phyloP scores from a whole-genome alignment of 2,329 filamentous ascomycete species.

The Aureobasidium sp. region DNA sequence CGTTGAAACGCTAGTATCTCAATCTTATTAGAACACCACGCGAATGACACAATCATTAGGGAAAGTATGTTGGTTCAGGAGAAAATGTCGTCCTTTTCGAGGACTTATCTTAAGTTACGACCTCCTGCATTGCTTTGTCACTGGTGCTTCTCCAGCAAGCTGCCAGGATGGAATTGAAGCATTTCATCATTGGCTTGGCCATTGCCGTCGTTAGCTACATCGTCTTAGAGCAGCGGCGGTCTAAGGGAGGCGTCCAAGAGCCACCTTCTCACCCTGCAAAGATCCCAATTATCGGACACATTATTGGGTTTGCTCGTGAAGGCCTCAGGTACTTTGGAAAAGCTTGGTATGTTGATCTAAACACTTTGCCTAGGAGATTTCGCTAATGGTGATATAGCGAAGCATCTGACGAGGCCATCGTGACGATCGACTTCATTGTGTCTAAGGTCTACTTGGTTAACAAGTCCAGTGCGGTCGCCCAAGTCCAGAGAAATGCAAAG shows the following conservation, averaged over 20 bases:
- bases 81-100: neutral
- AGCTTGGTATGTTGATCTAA: neutral
- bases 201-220: slow-evolving; percentile 5
- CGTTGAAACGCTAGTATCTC: neutral
- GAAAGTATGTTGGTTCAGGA: neutral
- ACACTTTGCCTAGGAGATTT: neutral
- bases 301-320: slow-evolving; percentile 1
- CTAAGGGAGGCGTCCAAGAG: neutral
- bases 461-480: slow-evolving; percentile 28
- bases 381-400: neutral
- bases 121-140: neutral
- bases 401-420: neutral
- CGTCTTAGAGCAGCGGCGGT: neutral
- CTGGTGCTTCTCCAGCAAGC: neutral
- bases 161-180: neutral
- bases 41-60: neutral
- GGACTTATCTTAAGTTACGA: too few species aligned
- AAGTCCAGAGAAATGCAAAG: slow-evolving; percentile 34
- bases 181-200: neutral
- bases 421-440: neutral
- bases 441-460: slow-evolving; percentile 9
- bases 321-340: slow-evolving; percentile 5
- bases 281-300: slow-evolving; percentile 7
- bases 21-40: neutral
- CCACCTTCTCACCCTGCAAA: neutral